Base-by-base conservation (phyloP, 1,139 yeast species). In the Lipomyces yarrowii region DNA sequence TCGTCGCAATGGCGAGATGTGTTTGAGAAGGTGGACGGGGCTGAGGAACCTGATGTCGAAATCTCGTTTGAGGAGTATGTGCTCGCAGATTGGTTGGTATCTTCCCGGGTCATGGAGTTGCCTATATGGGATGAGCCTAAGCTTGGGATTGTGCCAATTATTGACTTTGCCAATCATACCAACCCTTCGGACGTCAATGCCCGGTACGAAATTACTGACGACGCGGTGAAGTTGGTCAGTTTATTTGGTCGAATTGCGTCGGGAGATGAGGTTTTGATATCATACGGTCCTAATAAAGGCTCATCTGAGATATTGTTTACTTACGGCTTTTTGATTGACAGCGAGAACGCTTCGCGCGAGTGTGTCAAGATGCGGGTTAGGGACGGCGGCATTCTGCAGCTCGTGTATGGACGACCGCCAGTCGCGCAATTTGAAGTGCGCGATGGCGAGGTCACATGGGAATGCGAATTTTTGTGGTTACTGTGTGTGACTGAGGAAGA, bases 301-400 rank as follows among this genome's bases (percentile, higher is more conserved):
- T 72, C 78, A 2, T 77, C 75, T 0, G 82, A 79, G 71, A 73
- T 77, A 67, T 70, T 79, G 63, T 79, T 79, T 72, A 78, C 76
- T 42, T 80, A 80, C 59, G 82, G 82, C 7, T 80, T 79, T 65
- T 18, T 59, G 11, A 52, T 21, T 23, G 64, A 61, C 26, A 46
- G 55, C 23, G 57, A 52, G 30, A 39, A 64, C n/a, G 37, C 42
- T 11, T 61, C 61, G 11, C 52, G 21, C 21, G 69, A 65, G 56
- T 30, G 33, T 4, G 60, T 65, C 33, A 59, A 58, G 55, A 61
- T 58, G 63, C 67, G 48, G 42, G 61, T 65, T 15, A 32, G 33
- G 35, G 48, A 37, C 8, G 69, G 61, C 48, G 60, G 57, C 7
- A 60, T 60, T 11, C 59, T 62, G 58, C 61, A 46, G 48, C 56